Evolutionary conservation across 2,329 filamentous ascomycete species (phyloP).

Genomic region (Reticulascus tulasneorum): DNA sequence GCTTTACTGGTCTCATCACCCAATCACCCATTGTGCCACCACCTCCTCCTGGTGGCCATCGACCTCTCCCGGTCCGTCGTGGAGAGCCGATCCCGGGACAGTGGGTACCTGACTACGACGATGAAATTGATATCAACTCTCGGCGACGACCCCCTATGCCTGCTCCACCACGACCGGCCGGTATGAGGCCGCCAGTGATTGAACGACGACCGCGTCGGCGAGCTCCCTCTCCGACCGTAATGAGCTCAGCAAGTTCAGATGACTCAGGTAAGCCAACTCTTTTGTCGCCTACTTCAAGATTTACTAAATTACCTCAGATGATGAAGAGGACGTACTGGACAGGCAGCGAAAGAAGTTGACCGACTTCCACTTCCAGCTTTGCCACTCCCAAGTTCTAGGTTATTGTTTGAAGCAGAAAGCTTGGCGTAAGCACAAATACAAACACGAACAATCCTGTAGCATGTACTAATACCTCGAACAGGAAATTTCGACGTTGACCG

Average conservation of each 20-base stretch:
- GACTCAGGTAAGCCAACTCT: no score
- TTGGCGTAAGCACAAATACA: conserved; percentile 24
- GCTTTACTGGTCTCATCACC: conserved; percentile 8
- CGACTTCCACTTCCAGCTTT: conserved; percentile 13
- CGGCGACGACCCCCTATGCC: neutral
- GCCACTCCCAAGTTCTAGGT: conserved; percentile 26
- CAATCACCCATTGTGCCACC: conserved; percentile 14
- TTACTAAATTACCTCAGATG: no score
- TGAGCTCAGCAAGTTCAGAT: no score
- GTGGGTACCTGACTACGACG: no score
- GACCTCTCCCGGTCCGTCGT: neutral
- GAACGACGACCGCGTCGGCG: no score
- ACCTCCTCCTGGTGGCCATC: conserved; percentile 5
- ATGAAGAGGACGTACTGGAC: neutral
- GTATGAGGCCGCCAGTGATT: no score
- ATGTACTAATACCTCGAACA: neutral
- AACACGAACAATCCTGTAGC: neutral
- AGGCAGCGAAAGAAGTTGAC: conserved; percentile 4
- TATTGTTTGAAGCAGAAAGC: conserved; percentile 43
- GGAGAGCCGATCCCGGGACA: neutral
- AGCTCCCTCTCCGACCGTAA: no score
- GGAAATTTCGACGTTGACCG: conserved; percentile 38
- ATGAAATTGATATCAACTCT: neutral
- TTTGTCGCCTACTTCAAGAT: no score
- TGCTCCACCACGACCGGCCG: no score